A percentile compares a stretch with the other conserved stretches of the same genome.
Evolutionary conservation across 2,329 filamentous ascomycete species (phyloP).

Genomic region (Claviceps citrina): DNA sequence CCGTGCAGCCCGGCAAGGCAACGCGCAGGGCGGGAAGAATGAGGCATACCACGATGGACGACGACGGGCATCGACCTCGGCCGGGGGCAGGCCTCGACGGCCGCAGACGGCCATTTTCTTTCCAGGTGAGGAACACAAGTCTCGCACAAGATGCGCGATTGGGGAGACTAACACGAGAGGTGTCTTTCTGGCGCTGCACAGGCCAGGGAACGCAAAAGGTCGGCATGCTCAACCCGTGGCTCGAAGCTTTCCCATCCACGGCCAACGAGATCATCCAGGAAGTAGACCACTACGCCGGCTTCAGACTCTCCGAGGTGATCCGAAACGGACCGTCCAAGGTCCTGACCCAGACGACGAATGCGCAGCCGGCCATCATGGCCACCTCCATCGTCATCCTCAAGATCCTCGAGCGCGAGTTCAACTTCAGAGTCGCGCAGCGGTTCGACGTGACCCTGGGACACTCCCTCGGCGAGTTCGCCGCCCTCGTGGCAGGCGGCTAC

Average conservation of each 20-base stretch:
- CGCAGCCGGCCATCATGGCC: constrained; percentile 92
- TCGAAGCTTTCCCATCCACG: constrained; percentile 69
- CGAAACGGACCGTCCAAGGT: constrained; percentile 60
- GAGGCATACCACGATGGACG: constrained; percentile 1
- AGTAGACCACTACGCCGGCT: constrained; percentile 63
- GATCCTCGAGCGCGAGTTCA: constrained; percentile 73
- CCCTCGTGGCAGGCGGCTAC: constrained; percentile 72
- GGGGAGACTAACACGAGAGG: neutral
- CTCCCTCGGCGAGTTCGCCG: constrained; percentile 84
- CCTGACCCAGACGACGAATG: constrained; percentile 70
- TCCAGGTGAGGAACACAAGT: constrained; percentile 36
- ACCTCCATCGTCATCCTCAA: constrained; percentile 81
- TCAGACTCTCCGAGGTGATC: constrained; percentile 64
- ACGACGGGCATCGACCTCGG: constrained; percentile 2
- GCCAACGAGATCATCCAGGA: constrained; percentile 66
- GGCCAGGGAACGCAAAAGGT: constrained; percentile 82
- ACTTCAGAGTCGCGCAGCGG: constrained; percentile 52
- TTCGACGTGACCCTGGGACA: constrained; percentile 79
- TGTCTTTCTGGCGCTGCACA: constrained; percentile 25
- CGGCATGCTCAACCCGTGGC: constrained; percentile 75
- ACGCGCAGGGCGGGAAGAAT: constrained; percentile 7
- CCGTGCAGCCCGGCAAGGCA: neutral
- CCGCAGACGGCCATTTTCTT: constrained; percentile 45
- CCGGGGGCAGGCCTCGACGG: constrained; percentile 21
- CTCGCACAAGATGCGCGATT: no score